Evolutionary conservation across 257 asterid genomes (phyloP).

Genomic region (Lithospermum erythrorhizon): DNA sequence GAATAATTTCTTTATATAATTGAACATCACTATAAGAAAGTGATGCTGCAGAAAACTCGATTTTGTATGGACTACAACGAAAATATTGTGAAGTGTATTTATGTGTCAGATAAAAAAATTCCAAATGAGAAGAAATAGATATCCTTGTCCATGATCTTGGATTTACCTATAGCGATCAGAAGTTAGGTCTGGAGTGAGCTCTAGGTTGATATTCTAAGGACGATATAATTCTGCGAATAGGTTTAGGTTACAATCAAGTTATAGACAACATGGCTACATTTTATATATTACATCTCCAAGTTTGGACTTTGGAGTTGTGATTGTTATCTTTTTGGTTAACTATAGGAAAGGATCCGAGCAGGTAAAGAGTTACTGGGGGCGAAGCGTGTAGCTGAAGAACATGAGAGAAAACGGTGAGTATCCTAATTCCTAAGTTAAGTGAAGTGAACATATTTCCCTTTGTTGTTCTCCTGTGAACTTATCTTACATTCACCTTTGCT

Average conservation of each 20-base stretch:
- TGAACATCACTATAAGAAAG: neutral
- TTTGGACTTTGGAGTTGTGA: neutral
- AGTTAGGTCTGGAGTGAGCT: too few species aligned
- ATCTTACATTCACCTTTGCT: neutral
- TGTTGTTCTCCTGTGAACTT: slow-evolving; percentile 2
- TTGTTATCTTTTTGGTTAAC: neutral
- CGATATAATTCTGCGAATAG: too few species aligned
- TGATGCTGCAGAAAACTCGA: neutral
- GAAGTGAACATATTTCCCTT: neutral
- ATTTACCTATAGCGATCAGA: too few species aligned
- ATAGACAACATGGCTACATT: too few species aligned
- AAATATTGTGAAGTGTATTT: neutral
- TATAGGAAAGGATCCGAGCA: slow-evolving; percentile 50
- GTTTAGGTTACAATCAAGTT: too few species aligned
- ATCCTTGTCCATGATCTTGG: too few species aligned
- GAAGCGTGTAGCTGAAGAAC: slow-evolving; percentile 48
- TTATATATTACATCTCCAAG: neutral
- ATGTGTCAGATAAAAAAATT: neutral
- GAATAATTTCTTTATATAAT: neutral
- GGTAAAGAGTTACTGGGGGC: slow-evolving; percentile 43
- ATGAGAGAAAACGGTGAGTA: slow-evolving; percentile 50
- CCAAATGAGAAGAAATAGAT: too few species aligned
- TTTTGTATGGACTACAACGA: neutral
- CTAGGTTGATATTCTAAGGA: too few species aligned
- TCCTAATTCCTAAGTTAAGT: neutral